Evolutionary conservation across 805 yeast species (phyloP), one percentile per base, ranked within the genome.

Genomic region (Wilhelminamyces savonicus): DNA sequence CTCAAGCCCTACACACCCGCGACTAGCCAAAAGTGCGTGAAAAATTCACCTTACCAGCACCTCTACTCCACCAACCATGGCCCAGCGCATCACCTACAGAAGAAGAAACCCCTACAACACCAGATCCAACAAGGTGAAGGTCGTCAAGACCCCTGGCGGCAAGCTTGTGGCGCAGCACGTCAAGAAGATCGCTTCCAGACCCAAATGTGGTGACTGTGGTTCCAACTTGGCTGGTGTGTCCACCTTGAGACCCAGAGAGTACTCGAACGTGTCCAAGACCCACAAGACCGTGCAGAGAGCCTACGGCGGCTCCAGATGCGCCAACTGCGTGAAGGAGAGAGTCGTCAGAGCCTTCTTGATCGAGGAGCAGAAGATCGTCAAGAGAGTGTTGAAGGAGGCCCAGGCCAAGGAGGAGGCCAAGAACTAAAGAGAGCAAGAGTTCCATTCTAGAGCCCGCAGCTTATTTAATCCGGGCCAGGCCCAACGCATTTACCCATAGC

Each of bases 341-440:
- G 81, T 92, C 59, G 90, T 90, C 68, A 90, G 98, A 77, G 97
- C 98, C 64, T 92, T 92, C 87, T 82, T 92, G 70, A 85, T 92
- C 54, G 98, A 94, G 78, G 99, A 92, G 78, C 97, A 92, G 78
- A 94, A 92, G 86, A 88, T 92, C 52, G 99, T 92, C 67, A 94
- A 92, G 88, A 87, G 94, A 76, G 96, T 92, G 60, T 82, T 92
- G 64, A 90, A 90, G 83, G 96, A 87, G 68, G 85, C 84, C 71
- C 82, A 87, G 62, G 87, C 78, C 56, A 82, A 85, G 74, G 90
- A 83, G 62, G 75, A 78, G 72, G n/a, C n/a, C n/a, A n/a, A n/a
- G n/a, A n/a, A n/a, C n/a, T n/a, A n/a, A n/a, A n/a, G n/a, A n/a
- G n/a, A n/a, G n/a, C n/a, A n/a, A n/a, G n/a, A n/a, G n/a, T n/a